Evolutionary conservation across 768 basidiomycete genomes (phyloP), one percentile per base, ranked within the genome.

Genomic region (Kwoniella bestiolae): DNA sequence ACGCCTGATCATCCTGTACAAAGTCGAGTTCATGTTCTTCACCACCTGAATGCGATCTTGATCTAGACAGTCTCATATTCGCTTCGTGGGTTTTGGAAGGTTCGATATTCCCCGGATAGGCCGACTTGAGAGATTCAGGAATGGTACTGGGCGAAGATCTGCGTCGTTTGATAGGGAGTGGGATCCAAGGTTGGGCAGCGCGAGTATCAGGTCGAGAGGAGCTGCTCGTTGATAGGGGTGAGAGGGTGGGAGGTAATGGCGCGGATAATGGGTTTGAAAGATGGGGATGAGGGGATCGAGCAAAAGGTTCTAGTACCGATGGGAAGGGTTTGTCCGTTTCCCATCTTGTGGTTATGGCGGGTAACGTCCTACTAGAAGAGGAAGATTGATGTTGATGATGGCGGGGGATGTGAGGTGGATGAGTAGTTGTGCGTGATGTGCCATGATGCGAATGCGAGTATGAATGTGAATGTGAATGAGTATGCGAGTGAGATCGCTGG

Each of bases 301-400:
- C 12, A n/a, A 55, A 14, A n/a, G 60, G 51, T 29, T 62, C 60
- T 16, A 62, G 38, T 1, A 62, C 60, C 25, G 60, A 62, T 21
- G 60, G 60, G 29, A 62, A 62, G 12, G 60, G 60, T 32, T 21
- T 51, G 21, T 62, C 18, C 4, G 18, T 14, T 14, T 41, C 60
- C 49, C 28, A 62, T 3, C 21, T 50, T 3, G 60, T 14, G 3
- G 34, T 32, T 8, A 44, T 28, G 11, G 23, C 8, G 23, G 46
- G 45, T 18, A 18, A 25, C 11, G 4, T n/a, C 26, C 21, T n/a
- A 21, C 26, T n/a, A n/a, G 28, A 6, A 9, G 52, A 23, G 14
- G 29, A n/a, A 31, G 16, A 34, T 34, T 9, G 16, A 34, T 53
- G 34, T 21, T 18, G 58, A 60, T 31, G 58, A 14, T 34, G 46